These are phyloP conservation scores for Beauveria sp. DNA, from an alignment of 2,329 filamentous ascomycete species.

Conservation along the genomic window DNA sequence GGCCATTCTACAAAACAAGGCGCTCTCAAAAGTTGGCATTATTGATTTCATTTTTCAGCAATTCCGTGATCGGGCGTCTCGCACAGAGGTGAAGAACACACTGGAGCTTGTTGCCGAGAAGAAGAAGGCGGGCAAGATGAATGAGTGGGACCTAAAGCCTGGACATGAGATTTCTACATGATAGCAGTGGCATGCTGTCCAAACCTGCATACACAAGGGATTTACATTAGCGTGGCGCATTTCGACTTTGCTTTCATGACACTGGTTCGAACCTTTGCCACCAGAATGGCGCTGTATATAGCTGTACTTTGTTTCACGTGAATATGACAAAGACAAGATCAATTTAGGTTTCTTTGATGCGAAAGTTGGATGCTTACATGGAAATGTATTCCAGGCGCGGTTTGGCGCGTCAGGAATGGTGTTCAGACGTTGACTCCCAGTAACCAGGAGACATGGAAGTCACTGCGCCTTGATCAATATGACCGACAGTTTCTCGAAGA, in stretches of 20 bases:
- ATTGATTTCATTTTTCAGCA: conserved; percentile 32
- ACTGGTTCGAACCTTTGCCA: not conserved
- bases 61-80: conserved; percentile 29
- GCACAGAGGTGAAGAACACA: conserved; percentile 34
- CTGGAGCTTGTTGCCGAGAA: conserved; percentile 33
- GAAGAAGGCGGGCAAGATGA: conserved; percentile 27
- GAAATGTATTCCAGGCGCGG: too few species aligned
- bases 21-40: conserved; percentile 33
- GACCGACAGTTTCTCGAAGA: too few species aligned
- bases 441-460: too few species aligned
- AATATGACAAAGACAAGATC: not conserved
- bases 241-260: not conserved
- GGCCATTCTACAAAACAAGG: conserved; percentile 32
- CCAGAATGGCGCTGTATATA: conserved; percentile 3
- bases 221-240: conserved; percentile 11
- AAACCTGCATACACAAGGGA: conserved; percentile 1
- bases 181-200: not conserved
- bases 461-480: too few species aligned
- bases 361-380: not conserved
- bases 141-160: conserved; percentile 33
- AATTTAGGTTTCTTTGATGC: too few species aligned
- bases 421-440: too few species aligned
- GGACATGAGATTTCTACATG: conserved; percentile 28
- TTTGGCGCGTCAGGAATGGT: too few species aligned
- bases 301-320: conserved; percentile 4